Conservation (phyloP, 2,329 filamentous ascomycete species). For the Colletotrichum sp. region DNA sequence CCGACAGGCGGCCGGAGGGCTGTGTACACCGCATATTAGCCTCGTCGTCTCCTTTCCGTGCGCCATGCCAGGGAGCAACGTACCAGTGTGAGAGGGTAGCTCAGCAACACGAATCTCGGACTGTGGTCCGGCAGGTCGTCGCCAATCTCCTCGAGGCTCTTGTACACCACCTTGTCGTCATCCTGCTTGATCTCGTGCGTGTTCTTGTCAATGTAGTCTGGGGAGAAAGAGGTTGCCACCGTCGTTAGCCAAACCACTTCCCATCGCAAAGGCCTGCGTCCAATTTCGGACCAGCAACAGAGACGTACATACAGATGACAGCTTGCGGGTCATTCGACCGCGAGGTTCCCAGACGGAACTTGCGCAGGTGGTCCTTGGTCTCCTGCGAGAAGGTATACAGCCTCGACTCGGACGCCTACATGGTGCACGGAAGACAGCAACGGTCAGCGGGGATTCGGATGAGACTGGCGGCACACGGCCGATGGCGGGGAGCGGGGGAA, state of each 20-base stretch:
- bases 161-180: constrained; percentile 79
- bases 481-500: not conserved
- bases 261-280: not conserved
- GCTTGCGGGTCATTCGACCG: constrained; percentile 86
- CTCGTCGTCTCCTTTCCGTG: too few relatives aligned
- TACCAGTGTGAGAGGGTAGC: constrained; percentile 89
- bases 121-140: constrained; percentile 94
- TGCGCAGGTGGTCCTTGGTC: constrained; percentile 88
- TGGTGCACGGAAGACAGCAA: not conserved
- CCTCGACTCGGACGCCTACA: constrained; percentile 78
- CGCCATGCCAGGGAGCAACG: constrained; percentile 24
- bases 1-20: constrained; percentile 82
- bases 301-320: constrained; percentile 81
- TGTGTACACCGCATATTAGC: constrained; percentile 36
- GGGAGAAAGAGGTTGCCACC: constrained; percentile 20
- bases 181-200: constrained; percentile 89
- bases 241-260: not conserved
- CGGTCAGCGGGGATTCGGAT: constrained; percentile 4
- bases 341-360: constrained; percentile 92
- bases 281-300: not conserved
- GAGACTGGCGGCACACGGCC: not conserved
- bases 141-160: constrained; percentile 76
- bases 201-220: constrained; percentile 89
- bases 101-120: constrained; percentile 87
- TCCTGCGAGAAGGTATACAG: constrained; percentile 93